Evolutionary conservation across 768 basidiomycete species (phyloP).

Genomic region (Rhodocollybia butyracea): DNA sequence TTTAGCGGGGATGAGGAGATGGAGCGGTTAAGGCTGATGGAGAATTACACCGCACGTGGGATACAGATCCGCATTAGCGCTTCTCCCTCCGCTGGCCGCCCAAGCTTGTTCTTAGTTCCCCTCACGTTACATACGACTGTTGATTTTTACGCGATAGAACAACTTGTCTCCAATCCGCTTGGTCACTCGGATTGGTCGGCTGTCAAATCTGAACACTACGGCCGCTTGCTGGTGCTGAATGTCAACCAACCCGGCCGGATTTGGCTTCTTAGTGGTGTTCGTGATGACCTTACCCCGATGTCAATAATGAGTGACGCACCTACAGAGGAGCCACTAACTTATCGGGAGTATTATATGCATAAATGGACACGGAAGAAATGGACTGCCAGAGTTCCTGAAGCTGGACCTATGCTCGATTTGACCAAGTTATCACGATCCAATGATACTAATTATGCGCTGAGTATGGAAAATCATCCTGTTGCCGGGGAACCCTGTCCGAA

Average conservation of each 20-base stretch:
- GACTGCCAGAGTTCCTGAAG: conserved; percentile 41
- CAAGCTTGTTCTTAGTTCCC: conserved; percentile 67
- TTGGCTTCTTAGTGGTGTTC: conserved; percentile 53
- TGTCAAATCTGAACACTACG: conserved; percentile 47
- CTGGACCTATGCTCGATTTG: conserved; percentile 65
- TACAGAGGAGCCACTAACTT: conserved; percentile 47
- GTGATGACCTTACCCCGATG: conserved; percentile 63
- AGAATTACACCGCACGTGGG: conserved; percentile 61
- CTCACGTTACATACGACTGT: conserved; percentile 45
- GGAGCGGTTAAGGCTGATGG: conserved; percentile 48
- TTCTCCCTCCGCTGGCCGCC: conserved; percentile 45
- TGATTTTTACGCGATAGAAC: conserved; percentile 57
- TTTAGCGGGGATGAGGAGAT: conserved; percentile 46
- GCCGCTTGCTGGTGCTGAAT: conserved; percentile 52
- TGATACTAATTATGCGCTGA: conserved; percentile 33
- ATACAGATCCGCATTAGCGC: conserved; percentile 63
- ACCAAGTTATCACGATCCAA: conserved; percentile 38
- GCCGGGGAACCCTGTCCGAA: conserved; percentile 24
- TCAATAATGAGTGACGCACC: conserved; percentile 44
- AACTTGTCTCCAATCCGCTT: conserved; percentile 43
- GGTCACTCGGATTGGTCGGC: conserved; percentile 56
- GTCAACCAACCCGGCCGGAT: conserved; percentile 52
- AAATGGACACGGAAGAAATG: conserved; percentile 38
- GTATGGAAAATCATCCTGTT: conserved; percentile 13
- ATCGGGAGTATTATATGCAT: conserved; percentile 55